phyloP scores from a whole-genome alignment of 768 basidiomycete species.

The Pisolithus orientalis region DNA sequence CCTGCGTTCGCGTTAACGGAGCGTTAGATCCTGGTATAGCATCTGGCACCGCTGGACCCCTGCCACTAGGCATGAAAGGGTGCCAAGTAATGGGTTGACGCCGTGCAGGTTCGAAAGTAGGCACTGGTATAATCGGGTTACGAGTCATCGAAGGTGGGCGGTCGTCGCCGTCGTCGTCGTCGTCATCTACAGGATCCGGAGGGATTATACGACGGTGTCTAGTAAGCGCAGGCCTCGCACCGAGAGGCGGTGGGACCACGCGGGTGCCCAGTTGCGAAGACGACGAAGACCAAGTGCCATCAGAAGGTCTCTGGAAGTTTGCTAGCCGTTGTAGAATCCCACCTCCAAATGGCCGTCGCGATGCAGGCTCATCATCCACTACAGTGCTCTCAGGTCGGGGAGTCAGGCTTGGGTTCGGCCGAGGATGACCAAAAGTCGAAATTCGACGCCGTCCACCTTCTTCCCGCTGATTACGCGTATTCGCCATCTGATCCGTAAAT shows the following conservation, averaged over 20 bases:
- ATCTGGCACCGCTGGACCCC: slow-evolving; percentile 3
- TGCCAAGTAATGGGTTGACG: slow-evolving; percentile 20
- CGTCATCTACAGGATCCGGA: neutral
- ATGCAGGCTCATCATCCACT: neutral
- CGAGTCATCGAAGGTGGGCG: neutral
- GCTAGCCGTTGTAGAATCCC: neutral
- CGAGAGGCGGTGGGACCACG: neutral
- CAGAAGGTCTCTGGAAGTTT: neutral
- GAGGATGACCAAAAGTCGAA: neutral
- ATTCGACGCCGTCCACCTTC: neutral
- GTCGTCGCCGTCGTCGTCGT: neutral
- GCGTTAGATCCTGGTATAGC: neutral
- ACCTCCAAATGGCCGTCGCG: neutral
- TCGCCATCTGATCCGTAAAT: neutral
- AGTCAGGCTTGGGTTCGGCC: neutral
- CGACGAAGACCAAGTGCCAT: neutral
- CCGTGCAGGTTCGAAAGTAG: neutral
- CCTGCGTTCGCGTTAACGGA: slow-evolving; percentile 3
- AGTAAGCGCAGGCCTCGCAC: neutral
- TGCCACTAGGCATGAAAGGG: slow-evolving; percentile 11
- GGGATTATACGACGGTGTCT: neutral
- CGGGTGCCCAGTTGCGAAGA: neutral
- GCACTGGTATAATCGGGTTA: neutral
- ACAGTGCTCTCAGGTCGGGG: neutral
- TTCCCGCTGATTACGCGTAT: neutral